These are phyloP conservation scores for Cyberlindnera euphorbiae DNA, from an alignment of 805 yeast species.

Conservation along the genomic window DNA sequence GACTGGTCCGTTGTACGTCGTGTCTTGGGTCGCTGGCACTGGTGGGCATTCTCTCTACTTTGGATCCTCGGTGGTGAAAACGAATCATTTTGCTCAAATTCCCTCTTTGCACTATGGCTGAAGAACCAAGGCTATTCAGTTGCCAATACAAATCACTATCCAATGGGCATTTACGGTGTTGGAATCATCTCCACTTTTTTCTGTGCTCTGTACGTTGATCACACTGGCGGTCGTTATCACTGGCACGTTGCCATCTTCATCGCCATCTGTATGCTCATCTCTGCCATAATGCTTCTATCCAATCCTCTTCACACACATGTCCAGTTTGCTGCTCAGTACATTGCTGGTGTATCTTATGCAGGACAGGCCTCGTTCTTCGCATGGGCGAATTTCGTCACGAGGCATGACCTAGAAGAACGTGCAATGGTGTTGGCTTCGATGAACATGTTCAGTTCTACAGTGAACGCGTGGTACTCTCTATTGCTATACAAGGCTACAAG, in stretches of 20 bases:
- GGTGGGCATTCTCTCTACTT: constrained; percentile 47
- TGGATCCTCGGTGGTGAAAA: constrained; percentile 51
- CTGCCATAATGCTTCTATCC: constrained; percentile 42
- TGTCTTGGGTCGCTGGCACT: constrained; percentile 50
- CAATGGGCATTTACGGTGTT: constrained; percentile 51
- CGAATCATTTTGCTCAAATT: constrained; percentile 41
- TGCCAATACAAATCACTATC: constrained; percentile 44
- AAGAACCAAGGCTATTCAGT: constrained; percentile 35
- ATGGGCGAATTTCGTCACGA: constrained; percentile 59
- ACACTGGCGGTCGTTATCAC: constrained; percentile 39
- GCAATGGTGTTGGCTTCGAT: constrained; percentile 61
- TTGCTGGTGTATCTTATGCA: constrained; percentile 50
- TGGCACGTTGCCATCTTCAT: constrained; percentile 47
- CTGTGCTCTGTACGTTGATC: constrained; percentile 41
- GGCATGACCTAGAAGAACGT: constrained; percentile 56
- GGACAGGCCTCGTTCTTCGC: constrained; percentile 59
- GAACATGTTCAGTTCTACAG: constrained; percentile 61
- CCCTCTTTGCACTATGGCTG: constrained; percentile 46
- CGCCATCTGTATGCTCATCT: constrained; percentile 37
- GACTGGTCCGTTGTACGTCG: constrained; percentile 36
- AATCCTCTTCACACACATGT: constrained; percentile 34
- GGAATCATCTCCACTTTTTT: constrained; percentile 43
- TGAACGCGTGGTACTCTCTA: constrained; percentile 62
- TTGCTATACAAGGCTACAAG: constrained; percentile 47
- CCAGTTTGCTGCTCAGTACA: constrained; percentile 51